Evolutionary conservation across 2,329 filamentous ascomycete species (phyloP), one percentile per base, ranked within the genome.

Genomic region (Xylariaceae sp.): DNA sequence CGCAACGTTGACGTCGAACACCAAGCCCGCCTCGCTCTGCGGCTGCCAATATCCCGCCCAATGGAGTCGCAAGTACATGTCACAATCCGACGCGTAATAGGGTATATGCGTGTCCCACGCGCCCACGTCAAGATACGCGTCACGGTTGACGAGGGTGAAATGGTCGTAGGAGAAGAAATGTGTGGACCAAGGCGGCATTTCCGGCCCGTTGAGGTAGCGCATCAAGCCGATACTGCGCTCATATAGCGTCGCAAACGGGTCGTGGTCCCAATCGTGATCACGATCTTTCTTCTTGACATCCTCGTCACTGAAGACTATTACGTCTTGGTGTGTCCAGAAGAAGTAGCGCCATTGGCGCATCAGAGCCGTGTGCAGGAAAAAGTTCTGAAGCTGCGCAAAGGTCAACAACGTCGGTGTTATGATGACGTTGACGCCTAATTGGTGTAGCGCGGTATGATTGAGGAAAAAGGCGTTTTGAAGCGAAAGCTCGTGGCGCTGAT

Each of bases 401-500:
- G 65, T 76, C 26, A 80, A 69, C 1, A 80, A 67, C 1, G 75
- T 77, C 4, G 78, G 77, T 7, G 77, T 77, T 16, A 71, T 66
- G 3, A 82, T 56, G 21, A 82, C 68, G 26, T 78, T 76, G n/a
- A 83, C 79, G 9, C 80, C 80, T 18, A 81, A 70, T 50, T 67
- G 64, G 1, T 67, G 59, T 0, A 82, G 68, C 23, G 77, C 74
- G 1, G 74, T 75, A 59, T 81, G 75, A 64, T 83, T 79, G 7
- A 84, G 68, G 63, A 77, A 82, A 65, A 81, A 82, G 0, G 78
- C 79, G 53, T 83, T 82, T 48, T 81, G 75, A 3, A 78, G 64
- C 0, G 75, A 73, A 23, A 82, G 69, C 16, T 69, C 62, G 0
- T 68, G 67, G n/a, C 73, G 62, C 37, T 70, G 66, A 58, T 83